Evolutionary conservation across 108 stramenopile genomes (phyloP).

Genomic region (Nitzschia sp.): DNA sequence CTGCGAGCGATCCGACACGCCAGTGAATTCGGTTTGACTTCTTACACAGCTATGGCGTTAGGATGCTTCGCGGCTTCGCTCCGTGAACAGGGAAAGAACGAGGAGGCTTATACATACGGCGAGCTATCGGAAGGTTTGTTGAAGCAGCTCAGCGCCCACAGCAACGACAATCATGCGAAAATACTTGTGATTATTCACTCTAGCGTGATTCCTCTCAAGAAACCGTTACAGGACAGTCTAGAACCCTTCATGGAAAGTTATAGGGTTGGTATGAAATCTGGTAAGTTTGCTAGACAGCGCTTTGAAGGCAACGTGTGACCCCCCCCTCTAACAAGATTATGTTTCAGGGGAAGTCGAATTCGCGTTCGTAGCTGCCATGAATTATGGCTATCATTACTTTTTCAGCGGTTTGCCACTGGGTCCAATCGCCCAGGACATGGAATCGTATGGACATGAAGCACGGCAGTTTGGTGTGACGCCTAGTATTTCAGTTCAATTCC

Average conservation of each 20-base stretch:
- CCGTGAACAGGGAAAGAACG: neutral
- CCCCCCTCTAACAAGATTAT: neutral
- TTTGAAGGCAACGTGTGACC: neutral
- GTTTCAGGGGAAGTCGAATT: slow-evolving; percentile 14
- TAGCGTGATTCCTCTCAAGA: neutral
- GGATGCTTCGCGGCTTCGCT: neutral
- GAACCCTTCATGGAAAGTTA: neutral
- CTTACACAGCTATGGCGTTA: neutral
- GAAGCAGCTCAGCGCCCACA: neutral
- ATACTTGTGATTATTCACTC: neutral
- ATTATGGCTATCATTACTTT: slow-evolving; percentile 16
- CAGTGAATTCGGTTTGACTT: neutral
- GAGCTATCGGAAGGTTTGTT: neutral
- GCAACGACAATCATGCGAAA: neutral
- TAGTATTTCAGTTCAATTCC: slow-evolving; percentile 6
- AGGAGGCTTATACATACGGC: neutral
- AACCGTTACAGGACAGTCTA: neutral
- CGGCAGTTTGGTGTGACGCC: slow-evolving; percentile 10
- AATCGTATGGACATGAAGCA: slow-evolving; percentile 13
- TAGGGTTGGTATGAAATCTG: neutral
- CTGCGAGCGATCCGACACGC: neutral
- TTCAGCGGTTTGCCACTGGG: slow-evolving; percentile 29
- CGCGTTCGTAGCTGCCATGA: slow-evolving; percentile 15
- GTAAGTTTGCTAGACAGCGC: neutral
- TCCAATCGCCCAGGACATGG: slow-evolving; percentile 21